These are phyloP conservation scores for Penicillium palitans DNA, from an alignment of 2,329 filamentous ascomycete genomes.

Conservation along the genomic window DNA sequence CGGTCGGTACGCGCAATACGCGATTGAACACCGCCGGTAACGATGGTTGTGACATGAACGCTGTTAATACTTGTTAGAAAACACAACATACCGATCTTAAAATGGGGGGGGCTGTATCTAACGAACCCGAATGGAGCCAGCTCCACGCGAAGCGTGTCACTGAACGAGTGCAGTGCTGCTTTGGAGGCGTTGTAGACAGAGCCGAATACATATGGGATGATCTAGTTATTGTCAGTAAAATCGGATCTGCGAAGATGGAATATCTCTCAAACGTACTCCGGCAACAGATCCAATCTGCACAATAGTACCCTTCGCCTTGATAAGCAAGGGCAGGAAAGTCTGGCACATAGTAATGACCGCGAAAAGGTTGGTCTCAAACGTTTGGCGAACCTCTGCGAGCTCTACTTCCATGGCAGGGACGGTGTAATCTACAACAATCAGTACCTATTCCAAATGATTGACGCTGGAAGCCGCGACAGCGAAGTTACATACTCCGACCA, in stretches of 20 bases:
- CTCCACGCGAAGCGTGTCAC: slow-evolving; percentile 59
- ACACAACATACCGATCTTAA: not conserved
- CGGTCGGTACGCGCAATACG: slow-evolving; percentile 58
- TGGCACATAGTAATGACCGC: slow-evolving; percentile 59
- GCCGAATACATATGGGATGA: slow-evolving; percentile 48
- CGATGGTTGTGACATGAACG: slow-evolving; percentile 54
- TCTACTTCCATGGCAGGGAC: slow-evolving; percentile 59
- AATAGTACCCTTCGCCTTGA: slow-evolving; percentile 47
- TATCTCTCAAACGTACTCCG: slow-evolving; percentile 28
- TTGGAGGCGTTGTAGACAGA: slow-evolving; percentile 60
- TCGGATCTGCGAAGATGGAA: not conserved
- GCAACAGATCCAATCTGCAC: slow-evolving; percentile 49
- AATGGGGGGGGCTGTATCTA: not conserved
- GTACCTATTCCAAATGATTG: not conserved
- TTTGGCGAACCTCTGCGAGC: slow-evolving; percentile 47
- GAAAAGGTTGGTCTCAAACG: slow-evolving; percentile 59
- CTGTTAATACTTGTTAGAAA: slow-evolving; percentile 26
- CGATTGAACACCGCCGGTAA: slow-evolving; percentile 62
- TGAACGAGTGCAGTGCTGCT: slow-evolving; percentile 60
- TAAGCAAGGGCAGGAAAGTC: slow-evolving; percentile 56
- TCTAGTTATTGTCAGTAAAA: slow-evolving; percentile 21
- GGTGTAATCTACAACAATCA: slow-evolving; percentile 52
- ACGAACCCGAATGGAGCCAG: slow-evolving; percentile 51
- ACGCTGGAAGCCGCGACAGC: not conserved
- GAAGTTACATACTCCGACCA: slow-evolving; percentile 33